Conservation (phyloP, 805 yeast species). For the Clavispora santaluciae region DNA sequence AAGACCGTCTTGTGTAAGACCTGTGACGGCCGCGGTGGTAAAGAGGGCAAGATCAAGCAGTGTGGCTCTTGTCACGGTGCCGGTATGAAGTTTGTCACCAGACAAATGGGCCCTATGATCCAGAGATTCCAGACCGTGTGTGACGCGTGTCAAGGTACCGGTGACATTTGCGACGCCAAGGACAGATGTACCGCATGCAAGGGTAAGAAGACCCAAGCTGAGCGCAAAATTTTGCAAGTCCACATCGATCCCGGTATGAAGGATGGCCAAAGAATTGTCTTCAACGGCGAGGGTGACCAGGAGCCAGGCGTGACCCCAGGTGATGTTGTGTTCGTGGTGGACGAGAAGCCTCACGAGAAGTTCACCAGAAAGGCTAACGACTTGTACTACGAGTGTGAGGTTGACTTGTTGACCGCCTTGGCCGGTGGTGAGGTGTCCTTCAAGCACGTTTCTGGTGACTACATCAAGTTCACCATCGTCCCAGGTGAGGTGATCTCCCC, state of each 20-base stretch:
- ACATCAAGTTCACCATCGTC: conserved; percentile 71
- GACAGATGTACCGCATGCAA: conserved; percentile 83
- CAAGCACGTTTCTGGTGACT: conserved; percentile 89
- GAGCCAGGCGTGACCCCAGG: conserved; percentile 94
- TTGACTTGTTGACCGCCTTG: conserved; percentile 89
- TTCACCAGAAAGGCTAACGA: conserved; percentile 90
- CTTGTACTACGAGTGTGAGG: conserved; percentile 75
- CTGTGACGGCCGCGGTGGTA: conserved; percentile 97
- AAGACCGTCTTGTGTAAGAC: conserved; percentile 82
- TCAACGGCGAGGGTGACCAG: conserved; percentile 96
- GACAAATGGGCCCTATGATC: conserved; percentile 99
- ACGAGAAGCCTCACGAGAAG: conserved; percentile 78
- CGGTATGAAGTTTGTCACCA: conserved; percentile 86
- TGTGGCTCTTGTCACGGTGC: conserved; percentile 87
- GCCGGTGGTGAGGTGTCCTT: conserved; percentile 92
- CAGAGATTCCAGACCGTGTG: conserved; percentile 96
- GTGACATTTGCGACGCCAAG: conserved; percentile 80
- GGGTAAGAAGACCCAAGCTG: conserved; percentile 83
- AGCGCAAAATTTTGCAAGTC: conserved; percentile 90
- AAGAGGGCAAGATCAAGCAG: conserved; percentile 79
- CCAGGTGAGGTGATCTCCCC: conserved; percentile 95
- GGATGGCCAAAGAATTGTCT: conserved; percentile 85
- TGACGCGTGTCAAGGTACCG: conserved; percentile 88
- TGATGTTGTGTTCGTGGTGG: conserved; percentile 88
- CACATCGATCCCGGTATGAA: conserved; percentile 96